Evolutionary conservation across 805 yeast species (phyloP), one percentile per base, ranked within the genome.

Genomic region (Cyberlindnera maclurae): DNA sequence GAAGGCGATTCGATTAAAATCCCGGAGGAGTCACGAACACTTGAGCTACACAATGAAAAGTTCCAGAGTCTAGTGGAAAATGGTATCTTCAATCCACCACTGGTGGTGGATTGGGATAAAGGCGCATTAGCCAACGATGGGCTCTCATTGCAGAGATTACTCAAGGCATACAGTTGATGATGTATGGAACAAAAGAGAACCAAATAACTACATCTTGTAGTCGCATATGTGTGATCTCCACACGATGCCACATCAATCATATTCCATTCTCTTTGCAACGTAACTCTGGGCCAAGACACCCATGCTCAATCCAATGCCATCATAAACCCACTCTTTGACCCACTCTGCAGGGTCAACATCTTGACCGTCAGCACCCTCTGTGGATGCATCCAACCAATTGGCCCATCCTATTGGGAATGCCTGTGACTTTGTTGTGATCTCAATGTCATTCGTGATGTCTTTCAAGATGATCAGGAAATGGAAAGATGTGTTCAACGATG

Each of bases 391-490:
- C n/a, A 90, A 69, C 98, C 98, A 93, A n/a, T 75, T 66, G 9
- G 88, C 81, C 98, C 98, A 93, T 55, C 76, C 79, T 33, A 75
- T 57, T 10, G 98, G 97, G 67, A 87, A 82, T 6, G 95, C 78
- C 60, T 93, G 98, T 0, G 97, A 84, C 49, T 81, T 79, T 36
- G 86, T 79, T 22, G 77, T 70, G 33, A 86, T 72, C 7, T 80
- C 72, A 45, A 93, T 76, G 46, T 77, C 73, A 62, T 93, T 90
- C 29, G 82, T 78, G 31, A 78, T 75, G 55, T 93, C 98, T 48
- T 77, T 75, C 49, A 93, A 67, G 15, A 85, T 73, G 27, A 88
- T 67, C 8, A 86, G 75, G 58, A 93, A 89, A 29, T 77, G 73
- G 56, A 90, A 89, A 11, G 84, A 73, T 5, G 22, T 20, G 17